Percentiles rank a stretch among this genome's conserved stretches.
These are phyloP conservation scores for Leonotis leonurus DNA, from an alignment of 257 asterid genomes.

Conservation along the genomic window DNA sequence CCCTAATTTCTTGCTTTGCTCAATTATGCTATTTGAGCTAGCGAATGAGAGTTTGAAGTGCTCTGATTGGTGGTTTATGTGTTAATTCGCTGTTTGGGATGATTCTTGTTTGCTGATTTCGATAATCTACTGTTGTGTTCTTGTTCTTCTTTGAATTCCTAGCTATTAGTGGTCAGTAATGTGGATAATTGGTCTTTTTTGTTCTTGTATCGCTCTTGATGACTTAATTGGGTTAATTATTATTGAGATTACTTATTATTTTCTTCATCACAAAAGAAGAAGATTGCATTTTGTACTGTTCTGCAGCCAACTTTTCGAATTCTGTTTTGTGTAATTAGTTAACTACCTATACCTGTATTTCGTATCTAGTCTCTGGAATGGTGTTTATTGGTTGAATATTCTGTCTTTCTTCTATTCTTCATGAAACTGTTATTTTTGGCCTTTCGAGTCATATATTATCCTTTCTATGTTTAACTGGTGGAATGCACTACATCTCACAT, in stretches of 20 bases:
- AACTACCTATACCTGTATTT: neutral
- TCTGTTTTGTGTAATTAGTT: neutral
- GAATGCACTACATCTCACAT: no score
- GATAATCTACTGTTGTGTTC: constrained; percentile 2
- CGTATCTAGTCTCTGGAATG: neutral
- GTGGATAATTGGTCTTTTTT: neutral
- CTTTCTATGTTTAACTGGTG: no score
- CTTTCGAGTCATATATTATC: no score
- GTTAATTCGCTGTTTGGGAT: neutral
- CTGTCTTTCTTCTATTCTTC: neutral
- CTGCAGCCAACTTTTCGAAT: neutral
- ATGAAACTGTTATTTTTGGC: no score
- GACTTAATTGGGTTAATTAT: neutral
- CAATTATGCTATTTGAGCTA: constrained; percentile 35
- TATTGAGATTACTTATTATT: neutral
- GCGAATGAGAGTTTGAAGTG: constrained; percentile 16
- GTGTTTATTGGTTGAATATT: neutral
- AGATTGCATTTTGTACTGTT: neutral
- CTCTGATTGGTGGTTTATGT: constrained; percentile 8
- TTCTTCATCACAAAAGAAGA: neutral
- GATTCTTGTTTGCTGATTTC: constrained; percentile 9
- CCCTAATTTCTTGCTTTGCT: constrained; percentile 37
- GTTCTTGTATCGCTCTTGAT: neutral
- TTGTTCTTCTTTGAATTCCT: constrained; percentile 1
- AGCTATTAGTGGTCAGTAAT: neutral